Evolutionary conservation across 768 basidiomycete species (phyloP).

Genomic region (Imleria badia): DNA sequence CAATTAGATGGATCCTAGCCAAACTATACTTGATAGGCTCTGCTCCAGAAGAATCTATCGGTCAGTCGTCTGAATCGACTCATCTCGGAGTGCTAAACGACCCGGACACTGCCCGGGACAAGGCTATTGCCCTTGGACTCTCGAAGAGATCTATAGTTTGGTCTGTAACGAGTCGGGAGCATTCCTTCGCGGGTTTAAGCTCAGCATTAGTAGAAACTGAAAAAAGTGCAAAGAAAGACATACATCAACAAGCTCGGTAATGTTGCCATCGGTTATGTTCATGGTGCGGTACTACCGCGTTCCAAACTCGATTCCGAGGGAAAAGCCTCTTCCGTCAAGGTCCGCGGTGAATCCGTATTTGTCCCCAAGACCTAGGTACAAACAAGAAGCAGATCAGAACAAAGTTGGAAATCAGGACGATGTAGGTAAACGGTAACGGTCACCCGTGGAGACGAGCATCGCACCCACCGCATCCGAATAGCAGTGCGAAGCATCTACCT

Average conservation of each 20-base stretch:
- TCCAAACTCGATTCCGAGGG: neutral
- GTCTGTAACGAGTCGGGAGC: neutral
- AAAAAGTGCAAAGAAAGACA: neutral
- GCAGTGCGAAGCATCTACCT: conserved; percentile 5
- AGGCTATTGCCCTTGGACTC: neutral
- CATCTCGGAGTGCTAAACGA: neutral
- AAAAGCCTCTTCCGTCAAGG: neutral
- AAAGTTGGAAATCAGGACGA: neutral
- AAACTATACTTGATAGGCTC: neutral
- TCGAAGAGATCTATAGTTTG: neutral
- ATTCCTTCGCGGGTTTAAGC: neutral
- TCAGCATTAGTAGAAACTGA: neutral
- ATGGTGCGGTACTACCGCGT: neutral
- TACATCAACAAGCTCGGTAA: neutral
- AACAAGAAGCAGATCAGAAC: neutral
- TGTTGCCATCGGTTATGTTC: neutral
- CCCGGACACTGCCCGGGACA: neutral
- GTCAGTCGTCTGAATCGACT: neutral
- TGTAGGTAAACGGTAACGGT: conserved; percentile 1
- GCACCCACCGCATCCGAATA: neutral
- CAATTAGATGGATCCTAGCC: neutral
- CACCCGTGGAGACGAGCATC: conserved; percentile 2
- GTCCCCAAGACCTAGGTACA: neutral
- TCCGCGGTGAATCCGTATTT: neutral
- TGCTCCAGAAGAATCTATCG: neutral